Percentiles rank a stretch among this genome's conserved stretches.
Conservation (phyloP, 768 basidiomycete genomes). For the Boletus pseudo-olivaceus region DNA sequence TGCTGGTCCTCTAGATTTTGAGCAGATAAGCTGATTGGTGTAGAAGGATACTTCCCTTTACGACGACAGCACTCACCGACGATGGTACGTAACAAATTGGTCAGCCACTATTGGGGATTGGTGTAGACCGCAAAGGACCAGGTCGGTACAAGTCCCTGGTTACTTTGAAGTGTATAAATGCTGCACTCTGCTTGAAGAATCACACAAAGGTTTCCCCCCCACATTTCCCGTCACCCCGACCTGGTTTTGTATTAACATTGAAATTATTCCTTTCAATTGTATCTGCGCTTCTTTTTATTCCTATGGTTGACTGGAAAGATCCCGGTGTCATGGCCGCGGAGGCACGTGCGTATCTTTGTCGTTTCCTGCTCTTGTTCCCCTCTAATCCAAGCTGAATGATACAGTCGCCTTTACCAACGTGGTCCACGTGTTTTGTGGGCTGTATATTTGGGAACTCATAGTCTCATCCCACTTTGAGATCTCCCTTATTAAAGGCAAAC, state of each 20-base stretch:
- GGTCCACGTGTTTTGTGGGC: constrained; percentile 60
- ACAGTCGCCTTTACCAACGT: constrained; percentile 58
- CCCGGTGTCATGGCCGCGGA: constrained; percentile 18
- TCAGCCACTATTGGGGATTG: constrained; percentile 7
- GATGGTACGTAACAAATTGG: constrained; percentile 18
- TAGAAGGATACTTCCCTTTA: not conserved
- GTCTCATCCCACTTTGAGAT: constrained; percentile 64
- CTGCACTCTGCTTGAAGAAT: not conserved
- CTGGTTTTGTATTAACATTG: constrained; percentile 6
- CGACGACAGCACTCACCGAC: not conserved
- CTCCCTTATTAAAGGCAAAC: constrained; percentile 55
- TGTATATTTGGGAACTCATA: constrained; percentile 67
- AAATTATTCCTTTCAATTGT: constrained; percentile 7
- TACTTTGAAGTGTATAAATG: constrained; percentile 24
- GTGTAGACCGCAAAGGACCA: constrained; percentile 6
- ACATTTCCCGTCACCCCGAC: constrained; percentile 3
- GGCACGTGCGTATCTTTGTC: constrained; percentile 19
- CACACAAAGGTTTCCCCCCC: constrained; percentile 2
- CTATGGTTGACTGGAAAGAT: constrained; percentile 28
- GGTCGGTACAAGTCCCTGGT: constrained; percentile 18
- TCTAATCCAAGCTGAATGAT: constrained; percentile 1
- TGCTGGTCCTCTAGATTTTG: not conserved
- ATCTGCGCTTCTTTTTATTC: constrained; percentile 12
- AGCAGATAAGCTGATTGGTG: not conserved
- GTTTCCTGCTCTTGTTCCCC: not conserved